Evolutionary conservation across 1,284 basidiomycete species (phyloP).

Genomic region (Trametes polyzona): DNA sequence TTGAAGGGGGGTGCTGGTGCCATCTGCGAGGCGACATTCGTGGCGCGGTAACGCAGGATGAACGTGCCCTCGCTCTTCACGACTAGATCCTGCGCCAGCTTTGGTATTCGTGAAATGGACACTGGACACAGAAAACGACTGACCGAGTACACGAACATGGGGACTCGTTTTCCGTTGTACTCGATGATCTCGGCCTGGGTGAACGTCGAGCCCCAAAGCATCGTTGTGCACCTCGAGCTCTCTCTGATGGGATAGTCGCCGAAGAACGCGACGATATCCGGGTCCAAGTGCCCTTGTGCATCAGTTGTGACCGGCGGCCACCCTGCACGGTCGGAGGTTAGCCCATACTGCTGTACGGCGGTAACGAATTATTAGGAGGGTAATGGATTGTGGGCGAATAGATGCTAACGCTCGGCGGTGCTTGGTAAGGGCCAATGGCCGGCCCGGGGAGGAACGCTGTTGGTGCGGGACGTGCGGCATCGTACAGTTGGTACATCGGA

Average conservation of each 20-base stretch:
- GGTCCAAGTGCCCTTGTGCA: too few relatives aligned
- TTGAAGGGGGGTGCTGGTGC: slow-evolving; percentile 40
- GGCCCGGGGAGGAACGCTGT: too few relatives aligned
- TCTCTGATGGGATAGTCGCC: slow-evolving; percentile 49
- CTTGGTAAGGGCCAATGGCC: too few relatives aligned
- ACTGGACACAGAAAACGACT: background rate
- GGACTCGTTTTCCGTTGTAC: slow-evolving; percentile 49
- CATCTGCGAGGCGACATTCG: slow-evolving; percentile 29
- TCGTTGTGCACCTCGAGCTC: slow-evolving; percentile 53
- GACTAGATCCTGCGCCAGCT: slow-evolving; percentile 29
- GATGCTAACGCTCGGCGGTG: too few relatives aligned
- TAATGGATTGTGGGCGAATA: too few relatives aligned
- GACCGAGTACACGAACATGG: background rate
- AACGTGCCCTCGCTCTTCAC: slow-evolving; percentile 34
- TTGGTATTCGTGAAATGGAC: background rate
- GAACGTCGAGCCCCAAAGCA: slow-evolving; percentile 67
- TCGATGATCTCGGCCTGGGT: slow-evolving; percentile 63
- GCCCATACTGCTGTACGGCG: background rate
- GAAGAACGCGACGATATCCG: slow-evolving; percentile 45
- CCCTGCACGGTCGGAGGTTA: background rate
- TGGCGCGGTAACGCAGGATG: slow-evolving; percentile 32
- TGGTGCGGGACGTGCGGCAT: too few relatives aligned
- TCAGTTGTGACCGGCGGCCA: background rate
- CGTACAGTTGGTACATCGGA: background rate
- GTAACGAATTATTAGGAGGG: too few relatives aligned